Base-by-base conservation (phyloP, 2,329 filamentous ascomycete species). In the Aspergillus tamarii region DNA sequence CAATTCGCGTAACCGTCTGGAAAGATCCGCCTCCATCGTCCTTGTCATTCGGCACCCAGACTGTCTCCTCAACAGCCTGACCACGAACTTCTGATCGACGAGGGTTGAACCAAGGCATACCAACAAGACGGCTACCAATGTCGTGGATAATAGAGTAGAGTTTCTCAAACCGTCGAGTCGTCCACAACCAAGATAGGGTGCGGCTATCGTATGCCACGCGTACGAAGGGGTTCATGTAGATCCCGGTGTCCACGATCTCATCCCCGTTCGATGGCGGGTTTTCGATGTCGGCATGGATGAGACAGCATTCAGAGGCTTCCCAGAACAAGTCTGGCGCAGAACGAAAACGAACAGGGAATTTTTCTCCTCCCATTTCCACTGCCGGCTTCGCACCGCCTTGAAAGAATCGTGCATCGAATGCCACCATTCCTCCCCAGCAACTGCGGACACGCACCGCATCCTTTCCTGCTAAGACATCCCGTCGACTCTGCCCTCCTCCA, bases 371-470 rank as follows among this genome's bases (percentile, higher is more conserved):
- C 19, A 53, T 52, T 8, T 59, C 64, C 34, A 61, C 53, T 11
- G 57, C 57, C 4, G 61, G 60, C 19, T 36, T 53, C 46, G 28
- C 50, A 32, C 9, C 70, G 78, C 64, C 14, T 41, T 83, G 81
- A 68, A 83, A 82, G 57, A 78, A 82, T 41, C 70, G 74, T 11
- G 81, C 81, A 66, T 83, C 81, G 65, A 83, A 83, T 19, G 81
- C 81, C 28, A 82, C 88, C 86, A 93, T 92, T 26, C 91, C 91
- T 59, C 90, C 89, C 91, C 91, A 93, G 77, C 91, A 93, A 67
- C 88, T 89, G 69, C 85, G 86, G 1, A 93, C 90, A 10, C 87
- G 84, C 1, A 93, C 90, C 0, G 89, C 79, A 67, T 83, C 81
- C 53, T 74, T 81, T 61, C 87, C 85, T 0, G 79, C 80, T 1